These are phyloP conservation scores for Xylaria sp. DNA, from an alignment of 2,329 filamentous ascomycete species.

Conservation along the genomic window DNA sequence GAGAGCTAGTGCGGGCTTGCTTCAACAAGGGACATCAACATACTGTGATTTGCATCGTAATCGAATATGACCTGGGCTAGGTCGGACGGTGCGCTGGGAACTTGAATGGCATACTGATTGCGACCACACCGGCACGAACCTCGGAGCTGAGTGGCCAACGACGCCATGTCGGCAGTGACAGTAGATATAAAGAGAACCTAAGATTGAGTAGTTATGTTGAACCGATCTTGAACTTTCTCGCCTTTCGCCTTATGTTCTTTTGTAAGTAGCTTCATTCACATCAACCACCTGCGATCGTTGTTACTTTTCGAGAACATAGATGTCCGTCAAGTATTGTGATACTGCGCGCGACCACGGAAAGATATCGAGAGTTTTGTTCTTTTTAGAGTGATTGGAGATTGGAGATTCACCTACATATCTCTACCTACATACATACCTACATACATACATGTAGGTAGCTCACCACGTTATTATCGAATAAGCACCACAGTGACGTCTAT, in stretches of 20 bases:
- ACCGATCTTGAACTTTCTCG: background rate
- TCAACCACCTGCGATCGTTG: background rate
- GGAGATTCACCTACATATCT: conserved; percentile 9
- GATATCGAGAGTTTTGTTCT: background rate
- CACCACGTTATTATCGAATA: background rate
- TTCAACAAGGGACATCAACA: conserved; percentile 50
- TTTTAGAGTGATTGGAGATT: conserved; percentile 2
- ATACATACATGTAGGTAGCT: no score
- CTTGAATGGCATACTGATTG: conserved; percentile 79
- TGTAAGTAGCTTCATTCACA: conserved; percentile 5
- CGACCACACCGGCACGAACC: conserved; percentile 88
- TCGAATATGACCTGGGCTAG: conserved; percentile 79
- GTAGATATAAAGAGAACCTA: background rate
- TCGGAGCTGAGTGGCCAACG: conserved; percentile 57
- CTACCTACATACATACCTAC: no score
- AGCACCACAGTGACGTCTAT: conserved; percentile 16
- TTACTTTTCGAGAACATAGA: conserved; percentile 1
- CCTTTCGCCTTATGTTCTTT: background rate
- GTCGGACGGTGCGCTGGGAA: conserved; percentile 68
- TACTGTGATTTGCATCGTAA: conserved; percentile 75
- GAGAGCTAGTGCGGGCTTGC: conserved; percentile 3
- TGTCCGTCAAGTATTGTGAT: background rate
- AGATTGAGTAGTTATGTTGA: background rate
- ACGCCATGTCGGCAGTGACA: conserved; percentile 24
- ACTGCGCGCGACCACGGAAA: background rate